phyloP scores from a whole-genome alignment of 345 rosid species.

The Salix exigua region DNA sequence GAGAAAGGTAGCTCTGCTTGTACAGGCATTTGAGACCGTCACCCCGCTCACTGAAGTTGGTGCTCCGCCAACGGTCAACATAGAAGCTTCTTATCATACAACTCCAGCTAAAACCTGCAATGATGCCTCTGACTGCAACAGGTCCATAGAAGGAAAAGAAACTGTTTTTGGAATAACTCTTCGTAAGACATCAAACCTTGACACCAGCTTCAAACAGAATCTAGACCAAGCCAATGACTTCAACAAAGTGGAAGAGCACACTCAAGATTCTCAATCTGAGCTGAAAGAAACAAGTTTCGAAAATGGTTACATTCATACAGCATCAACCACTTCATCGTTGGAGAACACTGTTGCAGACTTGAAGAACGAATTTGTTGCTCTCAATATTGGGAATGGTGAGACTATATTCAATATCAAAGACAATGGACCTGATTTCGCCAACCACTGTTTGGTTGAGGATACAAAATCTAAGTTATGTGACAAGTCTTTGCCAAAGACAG shows the following conservation, averaged over 20 bases:
- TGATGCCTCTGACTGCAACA: constrained; percentile 21
- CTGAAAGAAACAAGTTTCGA: constrained; percentile 10
- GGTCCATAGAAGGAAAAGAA: constrained; percentile 16
- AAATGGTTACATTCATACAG: background rate
- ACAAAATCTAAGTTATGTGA: constrained; percentile 3
- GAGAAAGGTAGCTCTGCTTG: constrained; percentile 71
- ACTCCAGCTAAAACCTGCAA: constrained; percentile 32
- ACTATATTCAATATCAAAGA: constrained; percentile 6
- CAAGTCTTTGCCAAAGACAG: constrained; percentile 15
- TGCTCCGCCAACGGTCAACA: constrained; percentile 17
- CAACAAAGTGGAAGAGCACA: constrained; percentile 5
- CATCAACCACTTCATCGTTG: background rate
- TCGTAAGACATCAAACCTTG: constrained; percentile 8
- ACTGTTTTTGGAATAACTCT: constrained; percentile 12
- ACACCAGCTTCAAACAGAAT: constrained; percentile 12
- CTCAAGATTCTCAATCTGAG: constrained; percentile 4
- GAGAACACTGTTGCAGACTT: constrained; percentile 6
- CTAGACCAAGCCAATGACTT: constrained; percentile 12
- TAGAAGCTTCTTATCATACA: constrained; percentile 31
- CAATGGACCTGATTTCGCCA: background rate
- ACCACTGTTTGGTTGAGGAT: background rate
- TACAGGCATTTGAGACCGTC: constrained; percentile 82
- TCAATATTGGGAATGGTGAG: constrained; percentile 10
- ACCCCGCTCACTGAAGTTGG: constrained; percentile 34
- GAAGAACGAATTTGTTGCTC: constrained; percentile 22